phyloP scores from a whole-genome alignment of 2,329 filamentous ascomycete genomes.

The Setomelanomma holmii region DNA sequence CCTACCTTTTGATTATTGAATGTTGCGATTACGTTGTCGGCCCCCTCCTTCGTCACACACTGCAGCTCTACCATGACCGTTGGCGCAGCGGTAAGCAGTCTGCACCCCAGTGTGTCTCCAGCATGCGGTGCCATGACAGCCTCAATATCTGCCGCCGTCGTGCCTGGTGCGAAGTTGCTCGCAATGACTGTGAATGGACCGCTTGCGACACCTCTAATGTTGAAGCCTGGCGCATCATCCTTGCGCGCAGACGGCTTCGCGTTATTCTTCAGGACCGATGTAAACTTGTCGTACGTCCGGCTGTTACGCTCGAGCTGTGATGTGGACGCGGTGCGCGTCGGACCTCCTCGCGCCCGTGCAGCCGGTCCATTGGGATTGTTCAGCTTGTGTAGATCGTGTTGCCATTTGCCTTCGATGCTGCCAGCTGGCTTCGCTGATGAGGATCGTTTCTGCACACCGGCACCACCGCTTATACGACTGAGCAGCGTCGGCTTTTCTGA shows the following conservation, averaged over 20 bases:
- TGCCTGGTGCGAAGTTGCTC: conserved; percentile 83
- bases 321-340: conserved; percentile 49
- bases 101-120: conserved; percentile 69
- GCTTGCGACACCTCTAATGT: conserved; percentile 70
- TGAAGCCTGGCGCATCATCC: conserved; percentile 59
- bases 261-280: conserved; percentile 37
- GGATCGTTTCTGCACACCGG: conserved; percentile 70
- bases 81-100: conserved; percentile 70
- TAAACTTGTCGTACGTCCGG: conserved; percentile 52
- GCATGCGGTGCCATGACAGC: conserved; percentile 80
- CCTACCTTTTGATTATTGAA: conserved; percentile 81
- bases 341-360: conserved; percentile 31
- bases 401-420: conserved; percentile 73
- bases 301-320: conserved; percentile 52
- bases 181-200: conserved; percentile 76
- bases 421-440: conserved; percentile 54
- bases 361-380: conserved; percentile 49
- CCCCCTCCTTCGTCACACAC: conserved; percentile 74
- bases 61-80: conserved; percentile 80
- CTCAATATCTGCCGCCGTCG: conserved; percentile 82
- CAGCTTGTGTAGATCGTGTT: conserved; percentile 69
- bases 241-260: conserved; percentile 28
- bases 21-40: conserved; percentile 74
- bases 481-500: conserved; percentile 64
- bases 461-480: conserved; percentile 73